phyloP scores from a whole-genome alignment of 495 filamentous ascomycete genomes.

The Umbilicaria muhlenbergii region DNA sequence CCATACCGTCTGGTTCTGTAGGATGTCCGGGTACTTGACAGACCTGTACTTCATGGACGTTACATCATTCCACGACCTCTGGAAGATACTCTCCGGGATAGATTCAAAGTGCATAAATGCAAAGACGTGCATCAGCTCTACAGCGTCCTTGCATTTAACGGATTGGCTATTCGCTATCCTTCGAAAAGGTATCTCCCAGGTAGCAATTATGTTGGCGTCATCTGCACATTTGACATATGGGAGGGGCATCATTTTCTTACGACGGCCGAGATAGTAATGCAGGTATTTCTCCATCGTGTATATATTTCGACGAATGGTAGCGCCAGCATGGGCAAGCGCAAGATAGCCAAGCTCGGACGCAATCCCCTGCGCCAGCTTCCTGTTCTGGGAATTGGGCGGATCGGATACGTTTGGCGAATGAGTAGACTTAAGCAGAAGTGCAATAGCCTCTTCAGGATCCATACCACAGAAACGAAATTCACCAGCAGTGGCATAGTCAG shows the following conservation, averaged over 20 bases:
- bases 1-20: constrained; percentile 2
- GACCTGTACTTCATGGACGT: neutral
- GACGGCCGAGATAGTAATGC: constrained; percentile 9
- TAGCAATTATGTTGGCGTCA: constrained; percentile 15
- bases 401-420: neutral
- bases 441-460: constrained; percentile 16
- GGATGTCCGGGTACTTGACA: constrained; percentile 4
- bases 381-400: neutral
- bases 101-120: constrained; percentile 23
- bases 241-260: constrained; percentile 11
- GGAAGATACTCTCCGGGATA: constrained; percentile 16
- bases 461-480: constrained; percentile 17
- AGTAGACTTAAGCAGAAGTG: constrained; percentile 18
- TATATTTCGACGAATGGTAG: constrained; percentile 14
- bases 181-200: constrained; percentile 18
- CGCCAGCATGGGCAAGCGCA: constrained; percentile 25
- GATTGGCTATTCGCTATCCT: constrained; percentile 9
- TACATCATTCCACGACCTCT: constrained; percentile 9
- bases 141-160: constrained; percentile 11
- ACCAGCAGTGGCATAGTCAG: constrained; percentile 17
- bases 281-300: constrained; percentile 20
- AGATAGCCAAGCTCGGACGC: constrained; percentile 20
- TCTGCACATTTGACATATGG: constrained; percentile 2
- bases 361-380: constrained; percentile 12
- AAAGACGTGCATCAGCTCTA: constrained; percentile 18